Percentiles rank a stretch among this genome's conserved stretches.
These are phyloP conservation scores for Escovopsis weberi DNA, from an alignment of 2,329 filamentous ascomycete species.

Conservation along the genomic window DNA sequence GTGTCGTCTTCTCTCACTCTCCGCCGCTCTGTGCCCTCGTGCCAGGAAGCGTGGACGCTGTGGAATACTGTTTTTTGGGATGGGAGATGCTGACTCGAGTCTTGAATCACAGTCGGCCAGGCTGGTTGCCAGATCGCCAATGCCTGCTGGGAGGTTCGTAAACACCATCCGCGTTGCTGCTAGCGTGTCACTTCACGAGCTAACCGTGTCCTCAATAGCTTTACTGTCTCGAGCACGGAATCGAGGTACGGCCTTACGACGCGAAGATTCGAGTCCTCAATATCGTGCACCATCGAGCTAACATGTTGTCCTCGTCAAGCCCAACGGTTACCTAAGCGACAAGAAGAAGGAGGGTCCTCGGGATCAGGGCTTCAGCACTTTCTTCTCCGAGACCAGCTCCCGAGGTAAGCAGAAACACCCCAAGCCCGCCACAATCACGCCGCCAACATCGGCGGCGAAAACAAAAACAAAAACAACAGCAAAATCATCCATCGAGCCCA, in stretches of 20 bases:
- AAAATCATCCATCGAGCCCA: too few relatives aligned
- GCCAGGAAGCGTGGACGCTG: not conserved
- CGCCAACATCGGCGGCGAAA: too few relatives aligned
- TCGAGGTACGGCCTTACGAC: slow-evolving; percentile 53
- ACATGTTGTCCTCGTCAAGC: slow-evolving; percentile 36
- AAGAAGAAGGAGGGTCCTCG: slow-evolving; percentile 89
- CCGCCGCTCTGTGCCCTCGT: not conserved
- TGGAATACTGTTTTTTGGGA: too few relatives aligned
- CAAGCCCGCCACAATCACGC: too few relatives aligned
- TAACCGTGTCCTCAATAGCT: slow-evolving; percentile 45
- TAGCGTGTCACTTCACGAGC: slow-evolving; percentile 5
- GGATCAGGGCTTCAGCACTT: slow-evolving; percentile 98
- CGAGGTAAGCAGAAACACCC: not conserved
- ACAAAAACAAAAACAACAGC: too few relatives aligned
- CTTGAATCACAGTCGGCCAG: slow-evolving; percentile 69
- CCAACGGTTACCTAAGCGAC: slow-evolving; percentile 96
- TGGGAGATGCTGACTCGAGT: slow-evolving; percentile 33
- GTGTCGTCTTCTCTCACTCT: slow-evolving; percentile 11
- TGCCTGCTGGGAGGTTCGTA: slow-evolving; percentile 98
- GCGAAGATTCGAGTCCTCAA: slow-evolving; percentile 4
- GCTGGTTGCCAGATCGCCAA: slow-evolving; percentile 99
- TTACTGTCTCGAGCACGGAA: slow-evolving; percentile 99
- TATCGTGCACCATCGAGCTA: slow-evolving; percentile 2
- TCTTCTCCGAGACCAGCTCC: slow-evolving; percentile 92
- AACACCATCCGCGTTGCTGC: not conserved